These are phyloP conservation scores for Venturia nashicola DNA, from an alignment of 2,329 filamentous ascomycete species.

Conservation along the genomic window DNA sequence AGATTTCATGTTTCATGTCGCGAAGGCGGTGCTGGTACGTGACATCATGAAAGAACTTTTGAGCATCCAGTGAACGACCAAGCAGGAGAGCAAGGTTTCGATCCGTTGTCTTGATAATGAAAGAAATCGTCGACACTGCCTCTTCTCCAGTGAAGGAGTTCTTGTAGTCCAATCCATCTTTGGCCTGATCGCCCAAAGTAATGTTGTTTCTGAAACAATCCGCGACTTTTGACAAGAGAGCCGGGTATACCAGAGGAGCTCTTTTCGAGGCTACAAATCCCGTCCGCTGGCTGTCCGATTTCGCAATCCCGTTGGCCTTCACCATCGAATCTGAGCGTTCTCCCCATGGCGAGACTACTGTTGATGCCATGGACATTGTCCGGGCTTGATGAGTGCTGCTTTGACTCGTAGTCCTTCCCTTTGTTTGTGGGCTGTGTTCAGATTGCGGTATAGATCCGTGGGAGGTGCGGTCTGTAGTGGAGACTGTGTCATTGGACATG, in stretches of 20 bases:
- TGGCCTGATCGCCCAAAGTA: constrained; percentile 72
- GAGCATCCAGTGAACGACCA: constrained; percentile 84
- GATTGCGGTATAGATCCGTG: constrained; percentile 14
- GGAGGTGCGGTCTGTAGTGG: constrained; percentile 14
- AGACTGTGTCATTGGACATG: constrained; percentile 33
- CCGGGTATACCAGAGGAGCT: constrained; percentile 85
- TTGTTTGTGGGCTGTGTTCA: constrained; percentile 16
- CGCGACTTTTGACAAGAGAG: constrained; percentile 81
- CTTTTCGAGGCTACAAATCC: constrained; percentile 42
- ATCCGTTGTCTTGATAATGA: constrained; percentile 95
- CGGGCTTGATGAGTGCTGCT: constrained; percentile 31
- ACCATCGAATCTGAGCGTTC: constrained; percentile 47
- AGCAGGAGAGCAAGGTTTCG: constrained; percentile 84
- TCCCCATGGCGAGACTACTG: constrained; percentile 43
- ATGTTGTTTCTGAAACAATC: constrained; percentile 89
- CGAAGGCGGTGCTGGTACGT: constrained; percentile 93
- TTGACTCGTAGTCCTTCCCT: constrained; percentile 3
- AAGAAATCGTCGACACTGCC: constrained; percentile 87
- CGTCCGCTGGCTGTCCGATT: constrained; percentile 11
- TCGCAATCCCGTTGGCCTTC: constrained; percentile 35
- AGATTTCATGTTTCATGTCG: constrained; percentile 89
- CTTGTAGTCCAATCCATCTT: constrained; percentile 95
- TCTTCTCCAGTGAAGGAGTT: constrained; percentile 94
- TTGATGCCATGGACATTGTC: constrained; percentile 90
- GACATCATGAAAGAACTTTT: constrained; percentile 99